Evolutionary conservation across 164 flowering plant species (phyloP), one percentile per base, ranked within the genome.

Genomic region (Vitis cinerea): DNA sequence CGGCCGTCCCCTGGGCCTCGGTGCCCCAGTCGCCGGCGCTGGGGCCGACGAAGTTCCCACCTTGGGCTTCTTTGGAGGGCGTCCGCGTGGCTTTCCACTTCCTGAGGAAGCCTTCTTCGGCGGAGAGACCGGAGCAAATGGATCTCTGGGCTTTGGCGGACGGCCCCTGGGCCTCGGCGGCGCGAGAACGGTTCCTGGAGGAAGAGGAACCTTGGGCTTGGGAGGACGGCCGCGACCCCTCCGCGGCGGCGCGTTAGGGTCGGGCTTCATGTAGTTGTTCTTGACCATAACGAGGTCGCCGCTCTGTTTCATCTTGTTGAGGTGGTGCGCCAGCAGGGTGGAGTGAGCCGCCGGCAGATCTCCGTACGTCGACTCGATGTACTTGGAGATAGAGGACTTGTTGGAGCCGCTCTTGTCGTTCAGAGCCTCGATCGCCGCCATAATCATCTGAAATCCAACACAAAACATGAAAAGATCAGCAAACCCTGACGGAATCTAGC

Each of bases 161-260:
- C 93, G 82, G 30, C 91, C 91, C 0, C 90, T 82, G 0, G 87
- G 86, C 56, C 88, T 70, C 8, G 88, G 81, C 7, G 90, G 79
- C 0, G 83, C 10, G 3, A 67, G 57, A 2, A 71, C 80, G 8
- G 79, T 16, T 1, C 74, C 85, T 0, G 84, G 59, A 0, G 88
- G 80, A 1, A 67, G 61, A 7, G 83, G 79, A 10, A 5, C 44
- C 81, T 89, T 92, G 3, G 90, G 84, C 83, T 94, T 94, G 0
- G 94, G 97, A 0, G 97, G 97, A 5, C 97, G 90, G 17, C 97
- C 98, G 2, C 97, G 88, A 17, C 98, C 98, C 2, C 97, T 72
- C 71, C 79, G 83, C 4, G 92, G 89, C 5, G 94, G 94, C 11
- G 90, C 86, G 68, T 81, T 65, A 0, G 90, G 90, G 64, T 79